Evolutionary conservation across 352 stramenopile genomes (phyloP), one percentile per base, ranked within the genome.

Genomic region (Phytopythium chamaehyphon): DNA sequence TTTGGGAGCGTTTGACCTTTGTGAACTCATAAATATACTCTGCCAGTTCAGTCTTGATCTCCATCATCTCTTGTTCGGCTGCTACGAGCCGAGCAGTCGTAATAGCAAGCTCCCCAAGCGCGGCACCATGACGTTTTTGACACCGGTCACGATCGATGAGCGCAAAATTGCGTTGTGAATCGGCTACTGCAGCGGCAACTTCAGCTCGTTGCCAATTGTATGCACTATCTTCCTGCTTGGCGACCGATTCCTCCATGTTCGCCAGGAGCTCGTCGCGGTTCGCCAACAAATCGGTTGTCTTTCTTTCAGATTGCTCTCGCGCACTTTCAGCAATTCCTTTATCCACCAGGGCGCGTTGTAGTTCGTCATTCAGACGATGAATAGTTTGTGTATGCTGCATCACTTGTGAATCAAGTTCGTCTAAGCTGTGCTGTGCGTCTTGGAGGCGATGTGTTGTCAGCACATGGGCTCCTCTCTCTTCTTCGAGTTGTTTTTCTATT

Each of bases 1-100:
- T 71, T 24, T 82, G 48, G 21, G 48, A 61, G 19, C 69, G 65
- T 15, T 79, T 59, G n/a, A 77, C 70, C 6, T 70, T 59, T 19
- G 68, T 73, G 55, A 75, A 83, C 14, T 85, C 75, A 53, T 83
- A 86, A 49, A 87, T 83, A 39, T 84, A 66, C 44, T 90, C 79
- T 6, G 66, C 73, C 22, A 87, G 51, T 36, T 86, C 75, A 14
- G 66, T 79, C 15, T 78, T 77, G 35, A 90, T 63, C 26, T 24
- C 57, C 70, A 74, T 76, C 38, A 87, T 69, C 52, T 88, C 79
- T 0, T 77, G 36, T 51, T 87, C 62, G 1, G 74, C 60, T 0
- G 47, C 64, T 19, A 67, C 64, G 11, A 90, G 67, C 0, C 75
- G 68, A 22, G 76, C 73, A 0, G 69, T 77, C 2, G 65, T 47